Base-by-base conservation (phyloP, 2,329 filamentous ascomycete genomes). In the Aaosphaeria arxii region DNA sequence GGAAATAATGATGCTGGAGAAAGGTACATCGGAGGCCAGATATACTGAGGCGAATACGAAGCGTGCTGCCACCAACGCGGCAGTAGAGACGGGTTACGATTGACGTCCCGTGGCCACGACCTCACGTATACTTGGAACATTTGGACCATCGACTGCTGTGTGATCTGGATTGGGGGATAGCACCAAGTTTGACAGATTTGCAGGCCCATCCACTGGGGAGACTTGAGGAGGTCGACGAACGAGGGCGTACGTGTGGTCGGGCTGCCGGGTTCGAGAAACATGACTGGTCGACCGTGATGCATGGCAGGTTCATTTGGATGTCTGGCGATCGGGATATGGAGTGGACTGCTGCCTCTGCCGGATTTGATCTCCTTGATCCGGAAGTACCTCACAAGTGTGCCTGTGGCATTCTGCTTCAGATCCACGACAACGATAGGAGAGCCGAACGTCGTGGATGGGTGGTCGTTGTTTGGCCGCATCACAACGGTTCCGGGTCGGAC, bases 171-270 rank as follows among this genome's bases (percentile, higher is more conserved):
- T 5, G 51, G 52, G 5, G 55, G 54, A 38, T 45, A 54, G 32
- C 55, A 58, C 58, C 55, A 62, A 2, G 57, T 60, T 47, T 52
- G 50, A 33, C 49, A 54, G 11, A 40, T 40, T 4, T 55, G 28
- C 2, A 50, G 40, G 6, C 17, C 36, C 5, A 11, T 46, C 43
- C 40, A 39, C 32, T 45, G 42, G 6, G 43, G 13, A 9, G 7
- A 42, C 11, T 33, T 13, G 11, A 30, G 7, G 7, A 60, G 40
- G 32, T 60, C 57, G 9, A 63, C 44, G 24, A 57, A 61, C 5
- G 55, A 61, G 3, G 43, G 30, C 35, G 55, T 53, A 2, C 54
- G 52, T 51, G 59, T 50, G 4, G 43, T 42, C 1, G 57, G 58
- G 1, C 49, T 57, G 2, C 41, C 33, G 6, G 35, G 44, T 28